phyloP scores from a whole-genome alignment of 2,329 filamentous ascomycete genomes.

The Hypoxylon sp. region DNA sequence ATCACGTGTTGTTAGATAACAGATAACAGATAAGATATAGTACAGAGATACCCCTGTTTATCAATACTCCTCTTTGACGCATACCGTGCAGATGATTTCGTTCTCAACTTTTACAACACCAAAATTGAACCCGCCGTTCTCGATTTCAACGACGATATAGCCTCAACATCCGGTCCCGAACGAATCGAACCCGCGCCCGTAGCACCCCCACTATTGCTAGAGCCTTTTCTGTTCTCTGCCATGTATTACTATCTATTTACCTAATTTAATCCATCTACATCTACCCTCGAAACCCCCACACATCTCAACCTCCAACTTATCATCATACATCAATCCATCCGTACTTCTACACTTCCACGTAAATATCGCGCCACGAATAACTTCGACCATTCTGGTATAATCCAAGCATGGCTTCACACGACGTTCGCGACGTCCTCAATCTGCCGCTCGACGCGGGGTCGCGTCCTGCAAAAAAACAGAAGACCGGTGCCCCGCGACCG shows the following conservation, averaged over 20 bases:
- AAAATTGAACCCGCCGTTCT: slow-evolving; percentile 17
- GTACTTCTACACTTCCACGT: neutral
- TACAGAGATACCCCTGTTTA: slow-evolving; percentile 15
- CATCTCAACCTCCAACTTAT: neutral
- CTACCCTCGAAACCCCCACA: slow-evolving; percentile 1
- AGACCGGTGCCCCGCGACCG: slow-evolving; percentile 71
- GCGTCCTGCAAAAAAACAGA: slow-evolving; percentile 81
- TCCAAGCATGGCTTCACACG: slow-evolving; percentile 76
- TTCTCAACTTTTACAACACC: slow-evolving; percentile 36
- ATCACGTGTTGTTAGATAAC: slow-evolving; percentile 28
- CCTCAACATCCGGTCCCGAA: slow-evolving; percentile 17
- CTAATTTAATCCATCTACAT: slow-evolving; percentile 24
- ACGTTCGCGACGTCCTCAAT: slow-evolving; percentile 91
- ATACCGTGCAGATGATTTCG: slow-evolving; percentile 20
- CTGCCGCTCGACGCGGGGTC: slow-evolving; percentile 73
- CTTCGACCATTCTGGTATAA: neutral
- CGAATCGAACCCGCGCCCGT: slow-evolving; percentile 25
- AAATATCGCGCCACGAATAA: neutral
- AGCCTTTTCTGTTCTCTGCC: slow-evolving; percentile 7
- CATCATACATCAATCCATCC: slow-evolving; percentile 4
- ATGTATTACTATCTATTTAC: slow-evolving; percentile 30
- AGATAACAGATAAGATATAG: neutral
- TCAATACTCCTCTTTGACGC: slow-evolving; percentile 33
- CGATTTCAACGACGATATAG: slow-evolving; percentile 18
- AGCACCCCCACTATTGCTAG: neutral